Base-by-base conservation (phyloP, 495 filamentous ascomycete species). In the Penicillium lividum region DNA sequence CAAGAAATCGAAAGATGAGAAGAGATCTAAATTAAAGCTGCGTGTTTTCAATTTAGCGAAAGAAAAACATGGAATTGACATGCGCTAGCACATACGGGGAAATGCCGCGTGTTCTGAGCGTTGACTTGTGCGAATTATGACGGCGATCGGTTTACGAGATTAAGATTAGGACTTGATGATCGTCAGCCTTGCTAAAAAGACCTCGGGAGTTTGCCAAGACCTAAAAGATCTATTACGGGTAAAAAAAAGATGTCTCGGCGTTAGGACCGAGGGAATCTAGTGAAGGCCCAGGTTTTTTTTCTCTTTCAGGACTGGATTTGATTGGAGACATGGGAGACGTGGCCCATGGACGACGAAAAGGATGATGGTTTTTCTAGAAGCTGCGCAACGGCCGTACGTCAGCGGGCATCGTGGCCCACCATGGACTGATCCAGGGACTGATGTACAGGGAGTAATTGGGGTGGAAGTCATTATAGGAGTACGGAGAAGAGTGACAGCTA, bases 321-420 rank as follows among this genome's bases (percentile, higher is more conserved):
- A 36, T 52, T 52, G 49, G 49, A 25, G n/a, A 16, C 16, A 36
- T 25, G 31, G 7, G n/a, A 4, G 5, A n/a, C 7, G 31, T 38
- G 49, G 49, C 31, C 49, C 49, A 27, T 52, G 49, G 49, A 52
- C 16, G 49, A 40, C n/a, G 31, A 25, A 38, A 13, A 52, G n/a
- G 31, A 52, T 25, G 48, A 34, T 51, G 48, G 48, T n/a, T 30
- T 52, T 28, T 16, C n/a, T 10, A 22, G 33, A 27, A 36, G 49
- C 16, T 52, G 49, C 49, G 49, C 49, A 52, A 52, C 34, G 34
- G 49, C 25, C 25, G 49, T 52, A 52, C 49, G 49, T 52, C 49
- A 52, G 49, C 47, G 47, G 47, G 11, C 49, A 36, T 38, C 5
- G 28, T 49, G 46, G 46, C 46, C 46, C 46, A 49, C 46, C 29